Evolutionary conservation across 192 early-diverging fungal species (phyloP).

Genomic region (Haplosporangium gracile): DNA sequence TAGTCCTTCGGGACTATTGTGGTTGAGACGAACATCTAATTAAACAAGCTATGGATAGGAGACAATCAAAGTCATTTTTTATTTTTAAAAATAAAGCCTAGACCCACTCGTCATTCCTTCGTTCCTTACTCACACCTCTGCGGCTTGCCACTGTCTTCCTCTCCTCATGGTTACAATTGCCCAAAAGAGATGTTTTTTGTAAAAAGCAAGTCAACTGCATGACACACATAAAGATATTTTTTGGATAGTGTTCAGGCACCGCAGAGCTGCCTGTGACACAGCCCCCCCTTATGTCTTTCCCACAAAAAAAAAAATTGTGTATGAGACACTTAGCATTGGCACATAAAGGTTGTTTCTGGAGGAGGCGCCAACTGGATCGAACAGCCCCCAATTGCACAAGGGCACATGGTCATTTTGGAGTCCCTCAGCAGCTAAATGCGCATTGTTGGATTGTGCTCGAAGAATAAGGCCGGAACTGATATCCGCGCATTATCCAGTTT

Average conservation of each 20-base stretch:
- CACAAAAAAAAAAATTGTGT: background rate
- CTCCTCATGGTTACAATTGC: background rate
- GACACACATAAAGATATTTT: conserved; percentile 7
- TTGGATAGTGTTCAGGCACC: conserved; percentile 1
- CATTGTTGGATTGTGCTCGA: no score
- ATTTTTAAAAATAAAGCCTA: background rate
- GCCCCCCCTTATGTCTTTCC: background rate
- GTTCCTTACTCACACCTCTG: background rate
- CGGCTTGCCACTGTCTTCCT: background rate
- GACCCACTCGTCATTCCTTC: background rate
- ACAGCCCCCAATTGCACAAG: background rate
- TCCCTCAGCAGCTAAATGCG: no score
- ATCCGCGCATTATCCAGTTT: no score
- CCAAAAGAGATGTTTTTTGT: background rate
- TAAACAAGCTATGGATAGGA: background rate
- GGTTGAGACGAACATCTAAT: background rate
- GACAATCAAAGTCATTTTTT: background rate
- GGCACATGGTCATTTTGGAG: no score
- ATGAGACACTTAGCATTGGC: background rate
- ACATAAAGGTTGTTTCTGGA: background rate
- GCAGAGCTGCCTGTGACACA: background rate
- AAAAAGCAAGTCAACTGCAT: background rate
- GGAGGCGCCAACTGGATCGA: background rate
- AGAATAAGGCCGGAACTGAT: no score
- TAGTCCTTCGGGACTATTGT: background rate